Conservation (phyloP, 1,284 basidiomycete genomes). For the Ustilago lituana region DNA sequence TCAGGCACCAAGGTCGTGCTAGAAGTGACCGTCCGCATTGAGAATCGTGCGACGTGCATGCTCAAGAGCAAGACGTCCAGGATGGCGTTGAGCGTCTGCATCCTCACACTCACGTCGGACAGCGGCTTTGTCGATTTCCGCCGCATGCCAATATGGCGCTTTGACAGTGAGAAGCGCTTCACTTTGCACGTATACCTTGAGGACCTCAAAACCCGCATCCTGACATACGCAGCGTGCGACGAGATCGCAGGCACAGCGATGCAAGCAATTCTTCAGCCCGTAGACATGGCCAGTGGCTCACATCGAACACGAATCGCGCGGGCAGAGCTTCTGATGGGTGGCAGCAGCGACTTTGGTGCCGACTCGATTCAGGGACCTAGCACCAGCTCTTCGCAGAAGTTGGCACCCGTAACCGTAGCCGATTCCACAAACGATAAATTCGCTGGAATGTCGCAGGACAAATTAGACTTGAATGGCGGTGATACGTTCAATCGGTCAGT, state of each 20-base stretch:
- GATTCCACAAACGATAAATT: too few relatives aligned
- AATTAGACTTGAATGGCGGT: neutral
- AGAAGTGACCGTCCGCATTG: slow-evolving; percentile 29
- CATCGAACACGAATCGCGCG: slow-evolving; percentile 23
- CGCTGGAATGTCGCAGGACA: too few relatives aligned
- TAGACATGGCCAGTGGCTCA: slow-evolving; percentile 27
- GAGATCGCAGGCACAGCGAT: slow-evolving; percentile 43
- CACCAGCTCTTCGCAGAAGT: neutral
- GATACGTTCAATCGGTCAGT: slow-evolving; percentile 41
- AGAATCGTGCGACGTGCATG: slow-evolving; percentile 38
- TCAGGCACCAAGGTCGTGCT: slow-evolving; percentile 18
- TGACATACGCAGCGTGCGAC: slow-evolving; percentile 46
- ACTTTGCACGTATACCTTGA: slow-evolving; percentile 51
- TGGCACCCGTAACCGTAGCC: too few relatives aligned
- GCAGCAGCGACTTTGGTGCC: slow-evolving; percentile 1
- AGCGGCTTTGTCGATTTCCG: slow-evolving; percentile 46
- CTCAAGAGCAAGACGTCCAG: slow-evolving; percentile 42
- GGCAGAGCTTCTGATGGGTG: slow-evolving; percentile 13
- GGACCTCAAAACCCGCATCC: slow-evolving; percentile 58
- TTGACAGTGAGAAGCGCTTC: slow-evolving; percentile 42
- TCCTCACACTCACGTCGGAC: slow-evolving; percentile 34
- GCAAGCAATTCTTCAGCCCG: slow-evolving; percentile 35
- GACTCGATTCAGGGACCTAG: neutral
- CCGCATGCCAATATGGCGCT: slow-evolving; percentile 46
- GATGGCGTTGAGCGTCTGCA: slow-evolving; percentile 35